Evolutionary conservation across 1,284 basidiomycete genomes (phyloP), one percentile per base, ranked within the genome.

Genomic region (Tetrapyrgos nigripes): DNA sequence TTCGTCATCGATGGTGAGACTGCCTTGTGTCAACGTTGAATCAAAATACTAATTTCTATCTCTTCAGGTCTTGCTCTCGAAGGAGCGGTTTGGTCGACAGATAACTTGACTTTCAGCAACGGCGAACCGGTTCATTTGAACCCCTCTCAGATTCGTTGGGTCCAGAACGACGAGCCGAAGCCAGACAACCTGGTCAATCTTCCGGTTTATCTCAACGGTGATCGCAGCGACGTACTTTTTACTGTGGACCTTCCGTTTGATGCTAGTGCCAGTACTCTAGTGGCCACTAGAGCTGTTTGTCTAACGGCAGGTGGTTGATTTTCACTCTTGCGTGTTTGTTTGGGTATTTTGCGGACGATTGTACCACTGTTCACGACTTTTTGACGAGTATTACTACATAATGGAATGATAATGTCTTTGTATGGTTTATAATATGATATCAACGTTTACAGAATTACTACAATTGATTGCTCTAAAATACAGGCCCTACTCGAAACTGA

Each of bases 141-240:
- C 52, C 81, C 92, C 11, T 95, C 92, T 3, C 91, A 93, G 69
- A 79, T 97, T 46, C 85, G 88, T 54, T 97, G 95, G 95, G 85
- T 92, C n/a, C 86, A 92, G 69, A 72, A 73, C 8, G 86, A 90
- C 43, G 84, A 86, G 46, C 66, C 76, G 2, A 70, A 69, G 6
- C 66, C 66, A 4, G 63, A 70, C 24, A 79, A 78, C 31, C 59
- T 83, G 53, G 91, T 94, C 69, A 93, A 91, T 65, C 76, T 98
- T 23, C 95, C 96, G 0, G 92, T 98, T 35, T 98, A 97, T 73
- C 83, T 97, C 70, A 97, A 98, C 75, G 83, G 84, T 61, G 96
- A 97, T 73, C 86, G 96, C 43, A 92, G 87, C 68, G 92, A 94
- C 68, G 91, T 96, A 45, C 77, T 98, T 65, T 97, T 97, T 77